A percentile compares a stretch with the other conserved stretches of the same genome.
These are phyloP conservation scores for Coemansia umbellata DNA, from an alignment of 192 early-diverging fungal genomes.

Conservation along the genomic window DNA sequence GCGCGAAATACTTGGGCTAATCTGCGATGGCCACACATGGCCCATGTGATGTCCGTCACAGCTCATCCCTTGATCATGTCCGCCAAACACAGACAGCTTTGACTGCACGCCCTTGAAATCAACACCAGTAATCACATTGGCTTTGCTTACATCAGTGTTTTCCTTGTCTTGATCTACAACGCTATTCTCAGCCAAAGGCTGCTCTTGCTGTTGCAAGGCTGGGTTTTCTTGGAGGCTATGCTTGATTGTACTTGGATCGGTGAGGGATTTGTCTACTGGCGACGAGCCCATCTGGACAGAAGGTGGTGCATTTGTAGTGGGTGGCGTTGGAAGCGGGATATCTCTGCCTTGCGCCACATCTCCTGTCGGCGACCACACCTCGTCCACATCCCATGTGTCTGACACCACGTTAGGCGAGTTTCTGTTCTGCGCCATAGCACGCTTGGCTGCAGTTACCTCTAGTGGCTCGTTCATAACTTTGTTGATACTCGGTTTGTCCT, in stretches of 20 bases:
- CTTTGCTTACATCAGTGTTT: too few relatives aligned
- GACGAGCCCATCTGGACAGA: constrained; percentile 9
- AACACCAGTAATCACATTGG: too few relatives aligned
- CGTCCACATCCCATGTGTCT: constrained; percentile 23
- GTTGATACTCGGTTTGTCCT: neutral
- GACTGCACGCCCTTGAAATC: constrained; percentile 27
- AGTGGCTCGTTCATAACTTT: constrained; percentile 1
- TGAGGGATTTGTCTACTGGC: too few relatives aligned
- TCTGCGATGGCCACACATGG: constrained; percentile 51
- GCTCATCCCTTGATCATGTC: constrained; percentile 27
- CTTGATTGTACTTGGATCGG: too few relatives aligned
- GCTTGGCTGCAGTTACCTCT: constrained; percentile 11
- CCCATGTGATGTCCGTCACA: constrained; percentile 21
- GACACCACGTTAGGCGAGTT: constrained; percentile 8
- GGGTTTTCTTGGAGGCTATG: too few relatives aligned
- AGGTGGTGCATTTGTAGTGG: constrained; percentile 14
- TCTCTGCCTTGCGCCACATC: neutral
- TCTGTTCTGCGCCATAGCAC: constrained; percentile 2
- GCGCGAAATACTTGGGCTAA: constrained; percentile 41
- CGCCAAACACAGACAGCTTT: constrained; percentile 40
- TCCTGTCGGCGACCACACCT: constrained; percentile 12
- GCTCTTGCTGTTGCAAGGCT: neutral
- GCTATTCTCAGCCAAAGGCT: too few relatives aligned
- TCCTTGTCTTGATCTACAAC: too few relatives aligned
- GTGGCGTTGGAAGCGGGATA: constrained; percentile 16